phyloP scores from a whole-genome alignment of 2,329 filamentous ascomycete genomes.

The Escovopsis sp. region DNA sequence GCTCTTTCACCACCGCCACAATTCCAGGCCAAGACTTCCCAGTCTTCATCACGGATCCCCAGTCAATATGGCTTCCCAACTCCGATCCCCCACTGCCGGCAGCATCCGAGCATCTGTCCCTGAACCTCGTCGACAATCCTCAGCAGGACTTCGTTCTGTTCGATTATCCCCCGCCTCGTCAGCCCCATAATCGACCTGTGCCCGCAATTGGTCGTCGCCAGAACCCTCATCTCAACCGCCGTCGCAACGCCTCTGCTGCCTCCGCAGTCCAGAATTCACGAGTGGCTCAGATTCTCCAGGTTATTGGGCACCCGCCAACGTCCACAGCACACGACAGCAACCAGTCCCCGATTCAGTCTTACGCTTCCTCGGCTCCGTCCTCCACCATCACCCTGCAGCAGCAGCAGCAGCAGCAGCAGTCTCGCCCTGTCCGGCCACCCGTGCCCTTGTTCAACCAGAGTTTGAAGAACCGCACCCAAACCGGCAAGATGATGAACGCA shows the following conservation, averaged over 20 bases:
- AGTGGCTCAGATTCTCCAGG: conserved; percentile 44
- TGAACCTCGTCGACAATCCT: conserved; percentile 32
- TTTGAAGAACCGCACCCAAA: conserved; percentile 35
- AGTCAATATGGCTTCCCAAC: conserved; percentile 69
- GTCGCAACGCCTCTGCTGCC: conserved; percentile 25
- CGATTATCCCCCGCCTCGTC: conserved; percentile 34
- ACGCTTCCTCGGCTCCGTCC: conserved; percentile 51
- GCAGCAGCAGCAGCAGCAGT: conserved; percentile 31
- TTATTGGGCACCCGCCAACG: conserved; percentile 39
- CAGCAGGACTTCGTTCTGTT: conserved; percentile 71
- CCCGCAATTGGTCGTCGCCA: conserved; percentile 27
- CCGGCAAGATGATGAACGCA: conserved; percentile 30
- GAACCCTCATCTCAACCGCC: conserved; percentile 30
- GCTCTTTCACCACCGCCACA: conserved; percentile 40
- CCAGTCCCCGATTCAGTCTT: conserved; percentile 47
- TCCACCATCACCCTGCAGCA: conserved; percentile 44
- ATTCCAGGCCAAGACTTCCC: conserved; percentile 50
- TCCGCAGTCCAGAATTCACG: conserved; percentile 39
- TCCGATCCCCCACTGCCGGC: conserved; percentile 49
- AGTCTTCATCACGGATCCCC: conserved; percentile 75
- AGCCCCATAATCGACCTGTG: conserved; percentile 22
- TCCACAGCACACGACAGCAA: conserved; percentile 37
- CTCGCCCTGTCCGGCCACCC: conserved; percentile 43
- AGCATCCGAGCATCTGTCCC: conserved; percentile 38
- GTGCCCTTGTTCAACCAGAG: conserved; percentile 57